phyloP scores from a whole-genome alignment of 805 yeast species.

The Candida manassasensis region DNA sequence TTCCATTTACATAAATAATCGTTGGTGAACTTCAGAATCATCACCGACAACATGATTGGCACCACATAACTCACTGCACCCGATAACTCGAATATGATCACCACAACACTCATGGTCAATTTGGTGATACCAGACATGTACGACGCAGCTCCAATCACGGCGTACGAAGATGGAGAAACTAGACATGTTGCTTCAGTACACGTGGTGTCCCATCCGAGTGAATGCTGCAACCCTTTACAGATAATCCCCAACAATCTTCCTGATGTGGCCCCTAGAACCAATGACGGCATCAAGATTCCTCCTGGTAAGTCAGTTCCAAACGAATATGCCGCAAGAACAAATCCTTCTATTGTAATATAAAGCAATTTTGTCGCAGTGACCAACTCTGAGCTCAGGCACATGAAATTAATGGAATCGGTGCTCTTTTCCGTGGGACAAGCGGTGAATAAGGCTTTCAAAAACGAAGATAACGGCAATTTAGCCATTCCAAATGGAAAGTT shows the following conservation, averaged over 20 bases:
- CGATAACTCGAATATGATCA: conserved; percentile 74
- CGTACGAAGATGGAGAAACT: conserved; percentile 82
- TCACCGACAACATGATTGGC: conserved; percentile 82
- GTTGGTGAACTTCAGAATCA: conserved; percentile 67
- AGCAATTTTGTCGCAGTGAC: conserved; percentile 24
- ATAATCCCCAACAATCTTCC: conserved; percentile 56
- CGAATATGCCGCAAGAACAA: conserved; percentile 59
- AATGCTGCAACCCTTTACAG: conserved; percentile 44
- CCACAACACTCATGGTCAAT: conserved; percentile 75
- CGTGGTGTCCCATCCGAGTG: conserved; percentile 29
- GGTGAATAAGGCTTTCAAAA: conserved; percentile 59
- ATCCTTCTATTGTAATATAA: conserved; percentile 46
- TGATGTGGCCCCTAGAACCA: conserved; percentile 56
- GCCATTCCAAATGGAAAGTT: conserved; percentile 55
- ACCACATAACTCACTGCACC: conserved; percentile 82
- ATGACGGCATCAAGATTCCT: conserved; percentile 60
- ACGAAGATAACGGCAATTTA: conserved; percentile 49
- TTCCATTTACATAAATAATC: conserved; percentile 57
- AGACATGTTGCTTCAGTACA: conserved; percentile 47
- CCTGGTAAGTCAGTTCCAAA: conserved; percentile 69
- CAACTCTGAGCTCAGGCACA: conserved; percentile 28
- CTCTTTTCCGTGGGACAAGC: conserved; percentile 46
- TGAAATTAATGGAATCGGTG: conserved; percentile 26
- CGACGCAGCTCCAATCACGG: conserved; percentile 84
- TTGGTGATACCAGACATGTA: conserved; percentile 78